Evolutionary conservation across 2,329 filamentous ascomycete genomes (phyloP).

Genomic region (Fusarium sacchari): DNA sequence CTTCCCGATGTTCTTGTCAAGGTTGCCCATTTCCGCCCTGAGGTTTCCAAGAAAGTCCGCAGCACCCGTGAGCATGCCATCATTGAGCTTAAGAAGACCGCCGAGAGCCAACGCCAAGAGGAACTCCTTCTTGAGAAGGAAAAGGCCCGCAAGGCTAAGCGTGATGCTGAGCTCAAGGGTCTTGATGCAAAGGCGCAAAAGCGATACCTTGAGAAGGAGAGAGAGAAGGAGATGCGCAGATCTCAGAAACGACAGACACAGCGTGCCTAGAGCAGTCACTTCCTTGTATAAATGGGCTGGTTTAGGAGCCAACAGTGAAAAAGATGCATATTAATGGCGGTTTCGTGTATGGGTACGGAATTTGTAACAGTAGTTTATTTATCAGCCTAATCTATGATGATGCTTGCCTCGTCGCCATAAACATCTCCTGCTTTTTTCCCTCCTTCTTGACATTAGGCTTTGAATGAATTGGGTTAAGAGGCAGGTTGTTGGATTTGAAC

Average conservation of each 20-base stretch:
- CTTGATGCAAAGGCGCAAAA: slow-evolving; percentile 86
- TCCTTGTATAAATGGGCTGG: neutral
- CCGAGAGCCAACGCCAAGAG: slow-evolving; percentile 84
- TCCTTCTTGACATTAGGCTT: neutral
- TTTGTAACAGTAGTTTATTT: slow-evolving; percentile 34
- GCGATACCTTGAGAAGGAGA: slow-evolving; percentile 85
- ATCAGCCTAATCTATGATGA: slow-evolving; percentile 27
- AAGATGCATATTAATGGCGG: slow-evolving; percentile 11
- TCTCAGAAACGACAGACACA: slow-evolving; percentile 64
- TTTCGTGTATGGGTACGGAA: slow-evolving; percentile 23
- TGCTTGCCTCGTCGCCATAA: slow-evolving; percentile 2
- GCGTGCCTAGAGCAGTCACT: slow-evolving; percentile 53
- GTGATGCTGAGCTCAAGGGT: slow-evolving; percentile 81
- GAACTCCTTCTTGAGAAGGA: slow-evolving; percentile 78
- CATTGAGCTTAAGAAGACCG: slow-evolving; percentile 79
- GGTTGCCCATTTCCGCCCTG: slow-evolving; percentile 84
- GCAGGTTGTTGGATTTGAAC: neutral
- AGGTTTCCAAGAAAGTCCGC: slow-evolving; percentile 87
- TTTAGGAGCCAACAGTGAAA: neutral
- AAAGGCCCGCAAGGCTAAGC: slow-evolving; percentile 86
- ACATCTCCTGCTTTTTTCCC: neutral
- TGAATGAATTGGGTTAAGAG: neutral
- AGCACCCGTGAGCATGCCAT: slow-evolving; percentile 82
- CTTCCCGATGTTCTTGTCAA: slow-evolving; percentile 84
- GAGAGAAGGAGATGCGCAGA: slow-evolving; percentile 74